A percentile compares a stretch with the other conserved stretches of the same genome.
These are phyloP conservation scores for Cytospora chrysosperma DNA, from an alignment of 2,329 filamentous ascomycete genomes.

Conservation along the genomic window DNA sequence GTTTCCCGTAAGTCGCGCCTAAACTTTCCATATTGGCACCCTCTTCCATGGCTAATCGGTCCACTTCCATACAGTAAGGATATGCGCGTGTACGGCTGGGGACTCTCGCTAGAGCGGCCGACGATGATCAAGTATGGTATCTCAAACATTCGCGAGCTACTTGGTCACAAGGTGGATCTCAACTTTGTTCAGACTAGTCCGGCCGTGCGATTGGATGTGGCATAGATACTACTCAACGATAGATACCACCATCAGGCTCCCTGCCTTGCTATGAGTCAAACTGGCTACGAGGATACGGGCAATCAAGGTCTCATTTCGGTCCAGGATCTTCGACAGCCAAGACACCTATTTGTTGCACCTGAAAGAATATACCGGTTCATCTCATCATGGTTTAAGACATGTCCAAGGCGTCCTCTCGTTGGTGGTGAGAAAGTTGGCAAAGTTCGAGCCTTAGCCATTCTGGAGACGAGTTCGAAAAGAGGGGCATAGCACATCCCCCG, in stretches of 20 bases:
- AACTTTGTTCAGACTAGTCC: constrained; percentile 90
- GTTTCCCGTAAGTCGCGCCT: constrained; percentile 56
- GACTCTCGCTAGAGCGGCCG: constrained; percentile 84
- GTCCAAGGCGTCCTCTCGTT: not conserved
- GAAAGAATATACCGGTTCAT: not conserved
- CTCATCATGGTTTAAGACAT: not conserved
- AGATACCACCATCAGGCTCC: not conserved
- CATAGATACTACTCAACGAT: not conserved
- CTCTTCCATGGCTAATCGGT: not conserved
- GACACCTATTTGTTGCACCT: not conserved
- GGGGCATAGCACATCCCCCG: not conserved
- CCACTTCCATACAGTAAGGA: constrained; percentile 54
- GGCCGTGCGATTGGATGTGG: constrained; percentile 42
- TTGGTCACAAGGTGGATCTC: constrained; percentile 94
- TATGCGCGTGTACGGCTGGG: constrained; percentile 92
- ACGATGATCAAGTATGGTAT: constrained; percentile 97
- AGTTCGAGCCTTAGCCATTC: not conserved
- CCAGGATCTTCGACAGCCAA: not conserved
- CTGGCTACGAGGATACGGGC: not conserved
- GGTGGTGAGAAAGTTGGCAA: not conserved
- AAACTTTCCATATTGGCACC: not conserved
- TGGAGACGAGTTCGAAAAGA: not conserved
- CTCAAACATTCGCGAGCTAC: constrained; percentile 85
- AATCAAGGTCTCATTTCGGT: not conserved
- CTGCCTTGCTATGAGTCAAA: not conserved